A percentile compares a stretch with the other conserved stretches of the same genome.
Conservation (phyloP, 1,284 basidiomycete species). For the Anthracocystis setariae region DNA sequence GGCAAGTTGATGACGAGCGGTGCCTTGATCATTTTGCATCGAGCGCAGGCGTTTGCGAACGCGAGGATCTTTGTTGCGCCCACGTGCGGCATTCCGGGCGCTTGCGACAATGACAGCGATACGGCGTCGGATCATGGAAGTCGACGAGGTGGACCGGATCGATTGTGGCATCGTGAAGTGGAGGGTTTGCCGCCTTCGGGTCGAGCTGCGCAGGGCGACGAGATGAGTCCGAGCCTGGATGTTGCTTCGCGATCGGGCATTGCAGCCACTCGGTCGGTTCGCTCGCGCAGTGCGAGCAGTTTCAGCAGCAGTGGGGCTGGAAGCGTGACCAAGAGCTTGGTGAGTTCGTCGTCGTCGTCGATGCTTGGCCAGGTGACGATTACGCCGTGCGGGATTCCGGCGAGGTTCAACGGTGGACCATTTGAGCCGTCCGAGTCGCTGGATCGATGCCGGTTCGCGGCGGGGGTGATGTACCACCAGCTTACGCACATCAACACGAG, state of each 20-base stretch:
- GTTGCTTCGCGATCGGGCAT: background rate
- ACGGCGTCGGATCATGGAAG: conserved; percentile 31
- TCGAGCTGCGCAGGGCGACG: conserved; percentile 18
- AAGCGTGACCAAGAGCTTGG: conserved; percentile 24
- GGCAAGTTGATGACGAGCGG: conserved; percentile 62
- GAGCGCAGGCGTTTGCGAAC: conserved; percentile 59
- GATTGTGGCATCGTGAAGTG: conserved; percentile 40
- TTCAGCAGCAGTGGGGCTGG: conserved; percentile 36
- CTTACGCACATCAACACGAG: conserved; percentile 42
- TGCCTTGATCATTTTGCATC: conserved; percentile 56
- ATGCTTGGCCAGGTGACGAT: conserved; percentile 10
- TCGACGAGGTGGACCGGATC: conserved; percentile 23
- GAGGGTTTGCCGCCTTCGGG: conserved; percentile 34
- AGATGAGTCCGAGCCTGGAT: conserved; percentile 17
- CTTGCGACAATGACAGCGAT: conserved; percentile 43
- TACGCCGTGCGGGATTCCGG: conserved; percentile 32
- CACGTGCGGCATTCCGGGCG: conserved; percentile 57
- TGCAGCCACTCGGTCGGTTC: conserved; percentile 2
- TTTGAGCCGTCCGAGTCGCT: conserved; percentile 52
- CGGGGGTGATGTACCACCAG: conserved; percentile 49
- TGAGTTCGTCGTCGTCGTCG: conserved; percentile 24
- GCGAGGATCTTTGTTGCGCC: conserved; percentile 58
- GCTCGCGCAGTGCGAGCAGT: conserved; percentile 31
- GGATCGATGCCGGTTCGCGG: conserved; percentile 54
- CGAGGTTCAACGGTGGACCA: conserved; percentile 51